A percentile compares a stretch with the other conserved stretches of the same genome.
Conservation (phyloP, 345 rosid genomes). For the Theobroma cacao region DNA sequence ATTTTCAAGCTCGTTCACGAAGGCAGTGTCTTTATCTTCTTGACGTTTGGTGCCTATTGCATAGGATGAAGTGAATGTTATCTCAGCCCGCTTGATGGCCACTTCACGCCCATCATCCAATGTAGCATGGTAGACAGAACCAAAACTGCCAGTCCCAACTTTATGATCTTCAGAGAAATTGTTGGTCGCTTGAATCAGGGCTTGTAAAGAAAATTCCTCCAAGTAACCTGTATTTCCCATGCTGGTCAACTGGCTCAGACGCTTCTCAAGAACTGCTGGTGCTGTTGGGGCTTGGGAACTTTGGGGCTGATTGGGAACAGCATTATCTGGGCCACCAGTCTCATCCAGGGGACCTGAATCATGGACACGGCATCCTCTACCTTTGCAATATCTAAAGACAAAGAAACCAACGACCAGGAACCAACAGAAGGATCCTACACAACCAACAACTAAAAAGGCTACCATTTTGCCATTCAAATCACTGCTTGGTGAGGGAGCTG, state of each 20-base stretch:
- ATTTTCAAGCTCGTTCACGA: conserved; percentile 75
- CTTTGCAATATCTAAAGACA: conserved; percentile 38
- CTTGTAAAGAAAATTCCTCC: conserved; percentile 54
- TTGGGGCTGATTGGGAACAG: conserved; percentile 4
- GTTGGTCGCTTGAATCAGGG: conserved; percentile 44
- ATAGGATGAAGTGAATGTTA: conserved; percentile 15
- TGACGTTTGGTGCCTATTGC: conserved; percentile 31
- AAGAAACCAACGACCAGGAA: conserved; percentile 40
- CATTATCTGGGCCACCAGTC: conserved; percentile 11
- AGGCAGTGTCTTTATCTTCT: conserved; percentile 64
- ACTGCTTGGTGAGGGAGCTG: conserved; percentile 9
- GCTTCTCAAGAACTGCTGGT: conserved; percentile 42
- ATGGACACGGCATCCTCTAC: conserved; percentile 54
- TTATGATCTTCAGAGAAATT: conserved; percentile 57
- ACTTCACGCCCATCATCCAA: conserved; percentile 63
- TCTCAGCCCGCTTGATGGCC: conserved; percentile 78
- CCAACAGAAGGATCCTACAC: conserved; percentile 46
- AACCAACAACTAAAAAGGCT: conserved; percentile 58
- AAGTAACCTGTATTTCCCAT: conserved; percentile 52
- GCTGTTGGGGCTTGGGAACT: neutral
- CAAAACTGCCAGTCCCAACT: conserved; percentile 78
- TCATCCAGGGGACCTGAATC: conserved; percentile 69
- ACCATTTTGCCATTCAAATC: conserved; percentile 43
- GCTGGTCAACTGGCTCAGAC: conserved; percentile 61
- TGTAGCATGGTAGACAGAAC: conserved; percentile 58